Base-by-base conservation (phyloP, 768 basidiomycete genomes). In the Hysterangium stoloniferum region DNA sequence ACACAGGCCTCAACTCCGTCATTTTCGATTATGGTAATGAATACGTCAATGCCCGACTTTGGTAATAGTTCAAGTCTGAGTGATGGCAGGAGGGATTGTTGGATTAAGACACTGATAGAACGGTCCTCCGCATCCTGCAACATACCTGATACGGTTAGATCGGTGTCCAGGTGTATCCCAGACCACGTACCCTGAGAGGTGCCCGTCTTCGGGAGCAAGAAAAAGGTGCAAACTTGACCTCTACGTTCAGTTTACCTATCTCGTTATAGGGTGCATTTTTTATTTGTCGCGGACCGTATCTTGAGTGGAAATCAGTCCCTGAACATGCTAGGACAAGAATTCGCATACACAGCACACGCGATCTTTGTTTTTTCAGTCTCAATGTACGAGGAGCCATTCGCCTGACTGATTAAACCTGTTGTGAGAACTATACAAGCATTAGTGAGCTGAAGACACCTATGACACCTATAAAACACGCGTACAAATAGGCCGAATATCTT, bases 151-250 rank as follows among this genome's bases (percentile, higher is more conserved):
- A n/a, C n/a, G 54, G 48, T 54, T 25, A 37, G 43, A 32, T 48
- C 31, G 46, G 43, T n/a, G n/a, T n/a, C 34, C 15, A 20, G 48
- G 53, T 56, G 6, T 24, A 13, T 17, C 34, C 11, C 11, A 11
- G 3, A 40, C 3, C 62, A n/a, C 84, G 68, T 67, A 95, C 95
- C 55, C 87, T 82, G 58, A 95, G 77, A 0, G 95, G 95, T 6
- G 86, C 84, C 61, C 86, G 74, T 57, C 95, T 72, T 13, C 72
- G 75, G 25, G 71, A 66, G 58, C 84, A 91, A 6, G 96, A 91
- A 64, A 95, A 99, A 0, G 96, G 96, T 2, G 94, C 78, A 59
- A 94, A 97, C 67, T 97, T 97, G 45, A 98, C 89, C 67, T 98
- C 94, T 6, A 99, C 87, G 53, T 92, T 97, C 45, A 99, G 67